Evolutionary conservation across 1,284 basidiomycete genomes (phyloP), one percentile per base, ranked within the genome.

Genomic region (Cutaneotrichosporon cyanovorans): DNA sequence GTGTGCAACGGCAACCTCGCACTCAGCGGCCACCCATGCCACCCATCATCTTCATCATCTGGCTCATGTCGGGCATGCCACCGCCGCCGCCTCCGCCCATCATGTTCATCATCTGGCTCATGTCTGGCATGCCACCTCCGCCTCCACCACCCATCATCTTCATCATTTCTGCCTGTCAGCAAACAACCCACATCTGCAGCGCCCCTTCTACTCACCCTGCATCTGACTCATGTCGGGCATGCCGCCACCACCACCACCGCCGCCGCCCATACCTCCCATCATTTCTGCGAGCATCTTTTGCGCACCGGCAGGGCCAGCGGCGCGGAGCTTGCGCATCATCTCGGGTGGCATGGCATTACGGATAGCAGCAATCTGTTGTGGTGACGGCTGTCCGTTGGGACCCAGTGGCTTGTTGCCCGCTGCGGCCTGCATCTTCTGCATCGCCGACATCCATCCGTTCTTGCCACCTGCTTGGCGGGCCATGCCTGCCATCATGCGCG

Each of bases 401-500:
- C 87, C 88, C 30, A 86, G 78, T 18, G 87, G 85, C 50, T 87
- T 86, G 2, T 87, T 86, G 18, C 86, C 87, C 19, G 82, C 82
- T 3, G 85, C 85, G 35, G 78, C 75, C 68, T 91, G 87, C 82
- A 92, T 85, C 71, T 91, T 91, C 70, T 91, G 85, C 73, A 91
- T 84, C 4, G 86, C 81, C 59, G 83, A 81, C 59, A 92, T 75
- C 84, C 87, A 89, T 61, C 91, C 90, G 55, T 87, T 87, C 78
- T 95, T 96, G 31, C 93, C 95, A 37, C 93, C 93, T 15, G 91
- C 90, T 65, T 89, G 85, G 74, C 91, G 93, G 19, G 91, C 91
- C 87, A 95, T 92, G 62, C 87, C 90, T 42, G 87, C 83, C 87
- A 96, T 93, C 85, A 95, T 91, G 42, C 87, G 81, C 61, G 95